A percentile compares a stretch with the other conserved stretches of the same genome.
Conservation (phyloP, 2,329 filamentous ascomycete species). For the Penicillium digitatum region DNA sequence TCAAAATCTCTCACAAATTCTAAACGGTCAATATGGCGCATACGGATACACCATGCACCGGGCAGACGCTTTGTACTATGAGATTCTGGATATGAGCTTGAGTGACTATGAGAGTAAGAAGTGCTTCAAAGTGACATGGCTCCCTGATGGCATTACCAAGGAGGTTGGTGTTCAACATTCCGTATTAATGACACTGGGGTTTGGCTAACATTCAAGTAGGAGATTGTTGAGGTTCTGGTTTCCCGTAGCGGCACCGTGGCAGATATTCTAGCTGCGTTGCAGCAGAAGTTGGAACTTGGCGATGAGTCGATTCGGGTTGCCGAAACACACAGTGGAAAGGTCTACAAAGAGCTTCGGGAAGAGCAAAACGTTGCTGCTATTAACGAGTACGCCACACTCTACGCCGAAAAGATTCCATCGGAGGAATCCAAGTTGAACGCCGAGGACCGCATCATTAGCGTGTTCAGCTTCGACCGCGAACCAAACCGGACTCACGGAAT, state of each 20-base stretch:
- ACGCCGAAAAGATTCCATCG: constrained; percentile 75
- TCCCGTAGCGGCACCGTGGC: constrained; percentile 77
- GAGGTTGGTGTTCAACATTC: constrained; percentile 56
- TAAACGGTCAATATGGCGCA: constrained; percentile 68
- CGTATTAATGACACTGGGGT: not conserved
- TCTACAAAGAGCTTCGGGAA: constrained; percentile 70
- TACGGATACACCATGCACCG: constrained; percentile 67
- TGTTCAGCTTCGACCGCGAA: constrained; percentile 92
- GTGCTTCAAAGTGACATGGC: constrained; percentile 73
- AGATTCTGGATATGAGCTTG: constrained; percentile 89
- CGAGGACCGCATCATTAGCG: constrained; percentile 65
- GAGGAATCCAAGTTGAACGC: constrained; percentile 62
- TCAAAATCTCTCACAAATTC: constrained; percentile 71
- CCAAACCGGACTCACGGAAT: constrained; percentile 77
- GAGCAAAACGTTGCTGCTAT: constrained; percentile 74
- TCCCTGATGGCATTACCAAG: constrained; percentile 87
- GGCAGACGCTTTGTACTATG: constrained; percentile 79
- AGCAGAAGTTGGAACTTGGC: constrained; percentile 75
- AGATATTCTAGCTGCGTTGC: constrained; percentile 70
- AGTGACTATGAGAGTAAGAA: constrained; percentile 93
- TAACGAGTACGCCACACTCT: constrained; percentile 78
- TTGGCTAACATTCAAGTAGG: constrained; percentile 47
- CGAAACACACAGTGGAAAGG: constrained; percentile 76
- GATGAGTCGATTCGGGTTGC: constrained; percentile 75
- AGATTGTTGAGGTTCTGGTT: constrained; percentile 76